Conservation (phyloP, 2,329 filamentous ascomycete species). For the Xylariales sp. region DNA sequence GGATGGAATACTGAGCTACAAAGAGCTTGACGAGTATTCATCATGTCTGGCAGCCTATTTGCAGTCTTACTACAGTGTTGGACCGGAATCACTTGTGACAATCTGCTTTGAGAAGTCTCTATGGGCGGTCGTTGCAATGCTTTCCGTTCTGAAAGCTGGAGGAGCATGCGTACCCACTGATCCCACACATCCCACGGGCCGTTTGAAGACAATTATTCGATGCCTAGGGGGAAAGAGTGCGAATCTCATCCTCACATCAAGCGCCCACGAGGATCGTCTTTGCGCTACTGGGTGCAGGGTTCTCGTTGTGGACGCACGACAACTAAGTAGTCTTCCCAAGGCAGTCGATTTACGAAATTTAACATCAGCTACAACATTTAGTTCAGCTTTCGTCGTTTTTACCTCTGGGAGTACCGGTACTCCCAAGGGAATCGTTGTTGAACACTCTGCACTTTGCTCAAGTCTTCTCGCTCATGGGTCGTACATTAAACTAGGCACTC, state of each 20-base stretch:
- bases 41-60: not conserved
- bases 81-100: not conserved
- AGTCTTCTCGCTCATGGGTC: not conserved
- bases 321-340: too few species aligned
- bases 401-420: not conserved
- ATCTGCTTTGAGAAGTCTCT: not conserved
- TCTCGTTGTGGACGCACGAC: not conserved
- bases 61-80: not conserved
- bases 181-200: not conserved
- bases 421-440: not conserved
- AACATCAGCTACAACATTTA: too few species aligned
- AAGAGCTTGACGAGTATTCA: not conserved
- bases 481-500: not conserved
- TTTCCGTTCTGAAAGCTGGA: not conserved
- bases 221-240: not conserved
- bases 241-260: not conserved
- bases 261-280: not conserved
- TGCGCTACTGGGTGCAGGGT: not conserved
- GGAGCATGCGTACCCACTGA: not conserved
- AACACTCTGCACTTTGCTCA: not conserved
- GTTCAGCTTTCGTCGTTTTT: not conserved
- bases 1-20: not conserved
- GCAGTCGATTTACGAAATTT: too few species aligned
- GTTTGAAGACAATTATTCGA: not conserved
- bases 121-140: not conserved